phyloP scores from a whole-genome alignment of 2,329 filamentous ascomycete genomes.

The Trichoderma pleuroti region DNA sequence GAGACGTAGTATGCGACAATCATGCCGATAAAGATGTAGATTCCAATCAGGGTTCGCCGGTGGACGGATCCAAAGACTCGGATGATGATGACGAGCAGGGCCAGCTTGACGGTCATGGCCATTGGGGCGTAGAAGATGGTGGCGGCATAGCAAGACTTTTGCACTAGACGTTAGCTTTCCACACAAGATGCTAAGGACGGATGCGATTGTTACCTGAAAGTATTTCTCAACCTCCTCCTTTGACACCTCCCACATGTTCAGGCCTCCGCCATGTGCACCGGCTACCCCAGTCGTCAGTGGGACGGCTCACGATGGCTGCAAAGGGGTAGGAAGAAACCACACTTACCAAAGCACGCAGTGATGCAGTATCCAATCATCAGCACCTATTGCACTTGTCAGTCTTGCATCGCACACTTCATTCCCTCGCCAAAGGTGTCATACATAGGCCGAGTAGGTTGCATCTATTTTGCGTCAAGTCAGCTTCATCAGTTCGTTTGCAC shows the following conservation, averaged over 20 bases:
- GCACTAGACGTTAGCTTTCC: background rate
- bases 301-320: background rate
- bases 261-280: slow-evolving; percentile 34
- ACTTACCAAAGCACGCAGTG: slow-evolving; percentile 25
- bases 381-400: slow-evolving; percentile 21
- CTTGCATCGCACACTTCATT: background rate
- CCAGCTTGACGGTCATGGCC: slow-evolving; percentile 42
- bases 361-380: slow-evolving; percentile 30
- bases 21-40: slow-evolving; percentile 37
- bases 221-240: slow-evolving; percentile 31
- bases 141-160: slow-evolving; percentile 41
- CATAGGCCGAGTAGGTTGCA: slow-evolving; percentile 24
- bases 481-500: background rate
- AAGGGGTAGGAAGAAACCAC: background rate
- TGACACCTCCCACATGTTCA: slow-evolving; percentile 34
- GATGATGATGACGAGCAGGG: slow-evolving; percentile 41
- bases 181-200: background rate
- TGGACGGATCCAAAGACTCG: slow-evolving; percentile 41
- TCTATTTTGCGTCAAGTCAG: slow-evolving; percentile 17
- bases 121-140: slow-evolving; percentile 45
- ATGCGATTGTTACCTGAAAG: slow-evolving; percentile 30
- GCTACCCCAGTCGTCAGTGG: slow-evolving; percentile 17
- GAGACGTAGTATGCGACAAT: slow-evolving; percentile 40
- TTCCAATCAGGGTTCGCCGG: slow-evolving; percentile 36
- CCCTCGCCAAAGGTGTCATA: background rate